Base-by-base conservation (phyloP, 257 asterid genomes). In the Ilex aquifolium region DNA sequence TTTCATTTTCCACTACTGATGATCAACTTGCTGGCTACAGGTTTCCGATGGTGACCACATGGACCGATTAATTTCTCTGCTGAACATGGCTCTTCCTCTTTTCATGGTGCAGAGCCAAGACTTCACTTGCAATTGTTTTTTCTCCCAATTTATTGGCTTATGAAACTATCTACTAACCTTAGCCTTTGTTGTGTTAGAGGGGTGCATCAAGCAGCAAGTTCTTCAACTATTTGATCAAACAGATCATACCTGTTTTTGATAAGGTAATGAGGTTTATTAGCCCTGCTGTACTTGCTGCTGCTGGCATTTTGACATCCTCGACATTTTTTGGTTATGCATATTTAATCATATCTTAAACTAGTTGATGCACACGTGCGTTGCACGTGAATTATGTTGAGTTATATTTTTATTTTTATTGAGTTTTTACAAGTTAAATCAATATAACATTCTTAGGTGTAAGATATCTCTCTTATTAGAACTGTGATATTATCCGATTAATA, bases 201-300 rank as follows among this genome's bases (percentile, higher is more conserved):
- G 97, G 97, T 56, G 95, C 97, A 53, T 85, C 97, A 53, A 81
- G 97, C 77, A 74, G 85, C 74, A 92, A 86, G 79, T 92, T 89
- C 78, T 74, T 89, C 78, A 87, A 65, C 69, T 92, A 88, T 76
- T 68, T 89, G 82, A 83, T 68, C 61, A 85, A 87, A 81, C 93
- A 92, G 74, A 87, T 92, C 40, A 51, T 89, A 72, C 97, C 97
- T 54, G 89, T 75, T 61, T 89, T 89, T 79, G 98, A 92, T 78
- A 87, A 92, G 96, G 98, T 89, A 84, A 73, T 21, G 42, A 36
- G 42, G 42, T 36, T 36, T 36, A 36, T 36, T 8, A 36, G 42
- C 7, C 42, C 42, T 36, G 42, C 42, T 36, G 42, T 70, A 31
- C 15, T 13, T 69, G 44, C 68, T 50, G 30, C 57, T 36, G 8